Conservation (phyloP, 306 rosid species). For the Quercus bicolor region DNA sequence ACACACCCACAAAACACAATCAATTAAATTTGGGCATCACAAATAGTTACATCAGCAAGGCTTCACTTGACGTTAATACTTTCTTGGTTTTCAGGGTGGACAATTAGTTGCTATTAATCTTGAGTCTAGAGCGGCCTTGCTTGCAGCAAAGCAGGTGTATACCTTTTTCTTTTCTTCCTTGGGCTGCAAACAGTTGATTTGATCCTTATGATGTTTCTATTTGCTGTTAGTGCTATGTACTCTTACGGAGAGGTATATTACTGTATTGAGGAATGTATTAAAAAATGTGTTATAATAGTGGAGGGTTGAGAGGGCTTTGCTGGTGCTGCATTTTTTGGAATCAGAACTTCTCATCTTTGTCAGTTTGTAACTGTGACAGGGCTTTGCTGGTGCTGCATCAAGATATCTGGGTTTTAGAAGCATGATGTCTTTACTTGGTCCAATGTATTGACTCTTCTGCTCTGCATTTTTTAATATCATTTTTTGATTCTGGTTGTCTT, state of each 20-base stretch:
- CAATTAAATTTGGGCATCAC: too few species aligned
- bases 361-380: conserved; percentile 41
- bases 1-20: too few species aligned
- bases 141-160: conserved; percentile 83
- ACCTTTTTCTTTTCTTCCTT: not conserved
- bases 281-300: not conserved
- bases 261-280: not conserved
- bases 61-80: conserved; percentile 24
- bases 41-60: not conserved
- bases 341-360: conserved; percentile 18
- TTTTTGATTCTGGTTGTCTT: not conserved
- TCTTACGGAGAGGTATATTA: not conserved
- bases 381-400: conserved; percentile 84
- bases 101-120: conserved; percentile 72
- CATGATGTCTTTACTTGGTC: conserved; percentile 82
- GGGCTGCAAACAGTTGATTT: not conserved
- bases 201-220: not conserved
- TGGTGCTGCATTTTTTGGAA: not conserved
- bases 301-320: not conserved
- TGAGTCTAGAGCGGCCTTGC: conserved; percentile 85
- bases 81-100: conserved; percentile 71
- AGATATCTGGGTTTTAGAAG: conserved; percentile 91
- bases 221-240: not conserved
- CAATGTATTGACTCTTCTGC: conserved; percentile 56
- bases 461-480: conserved; percentile 19